Percentiles rank a stretch among this genome's conserved stretches.
These are phyloP conservation scores for Skeletonema grethae DNA, from an alignment of 108 stramenopile species.

Conservation along the genomic window DNA sequence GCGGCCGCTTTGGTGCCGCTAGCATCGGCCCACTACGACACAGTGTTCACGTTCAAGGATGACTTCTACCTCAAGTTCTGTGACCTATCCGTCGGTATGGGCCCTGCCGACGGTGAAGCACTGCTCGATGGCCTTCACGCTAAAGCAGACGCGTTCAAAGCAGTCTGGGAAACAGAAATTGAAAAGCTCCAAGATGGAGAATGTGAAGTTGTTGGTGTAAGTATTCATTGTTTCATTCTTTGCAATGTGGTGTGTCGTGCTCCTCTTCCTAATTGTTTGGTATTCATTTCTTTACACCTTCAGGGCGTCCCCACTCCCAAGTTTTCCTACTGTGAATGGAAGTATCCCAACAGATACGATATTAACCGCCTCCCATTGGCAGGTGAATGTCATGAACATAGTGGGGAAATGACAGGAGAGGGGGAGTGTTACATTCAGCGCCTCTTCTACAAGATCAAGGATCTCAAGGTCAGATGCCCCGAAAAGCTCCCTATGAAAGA, in stretches of 20 bases:
- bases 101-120: slow-evolving; percentile 17
- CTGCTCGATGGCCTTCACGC: slow-evolving; percentile 22
- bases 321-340: slow-evolving; percentile 40
- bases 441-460: slow-evolving; percentile 26
- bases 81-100: slow-evolving; percentile 22
- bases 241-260: no score
- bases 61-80: slow-evolving; percentile 31
- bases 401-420: slow-evolving; percentile 1
- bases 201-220: neutral
- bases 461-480: slow-evolving; percentile 24
- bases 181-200: slow-evolving; percentile 11
- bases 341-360: slow-evolving; percentile 36
- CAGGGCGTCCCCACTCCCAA: slow-evolving; percentile 20
- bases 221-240: neutral
- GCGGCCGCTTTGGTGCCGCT: slow-evolving; percentile 9
- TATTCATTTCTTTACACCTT: neutral
- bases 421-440: slow-evolving; percentile 17
- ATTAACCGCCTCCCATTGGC: slow-evolving; percentile 27
- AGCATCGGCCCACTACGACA: slow-evolving; percentile 13
- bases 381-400: slow-evolving; percentile 30
- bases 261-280: neutral
- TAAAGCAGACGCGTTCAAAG: slow-evolving; percentile 15
- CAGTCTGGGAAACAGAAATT: slow-evolving; percentile 19
- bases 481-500: slow-evolving; percentile 32
- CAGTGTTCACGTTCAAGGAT: slow-evolving; percentile 34